Base-by-base conservation (phyloP, 768 basidiomycete species). In the Serendipita vermifera region DNA sequence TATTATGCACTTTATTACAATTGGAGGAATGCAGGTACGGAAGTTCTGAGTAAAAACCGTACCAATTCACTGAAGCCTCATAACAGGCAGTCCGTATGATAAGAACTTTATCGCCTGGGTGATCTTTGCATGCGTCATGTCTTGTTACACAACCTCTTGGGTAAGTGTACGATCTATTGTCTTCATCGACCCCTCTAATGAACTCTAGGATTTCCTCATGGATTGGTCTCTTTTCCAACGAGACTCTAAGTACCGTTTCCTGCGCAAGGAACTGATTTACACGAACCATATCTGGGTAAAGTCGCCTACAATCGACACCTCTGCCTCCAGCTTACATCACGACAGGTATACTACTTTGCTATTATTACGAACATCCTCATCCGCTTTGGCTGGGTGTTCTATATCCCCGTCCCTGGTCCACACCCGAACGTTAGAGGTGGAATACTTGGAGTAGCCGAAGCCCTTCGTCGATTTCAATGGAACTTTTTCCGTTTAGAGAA, bases 401-500 rank as follows among this genome's bases (percentile, higher is more conserved):
- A 90, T 66, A 75, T 91, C 46, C 84, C 86, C 2, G 59, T 59
- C 27, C 26, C 63, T 1, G 76, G 76, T 0, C 74, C 76, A 1
- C 71, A 71, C 60, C 68, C 75, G 55, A 73, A 75, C 59, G 40
- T 84, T 26, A 77, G 83, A 24, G 70, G 79, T 0, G 91, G 88
- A 70, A 73, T 88, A 40, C 76, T 71, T 11, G 89, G 75, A 2
- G 60, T 83, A 51, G 62, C 88, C 36, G 94, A 98, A 64, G 78
- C 90, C 66, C 62, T 88, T 4, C 71, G 94, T 38, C 75, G 94
- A 55, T 80, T 80, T 69, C 85, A 85, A 61, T 98, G 94, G 94
- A 96, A 94, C 68, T 85, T 93, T 64, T 85, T 78, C 68, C 86
- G 87, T 61, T 69, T 89, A 38, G 87, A 93, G 67, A 91, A 87